Evolutionary conservation across 495 filamentous ascomycete genomes (phyloP).

Genomic region (Penicillium bovifimosum): DNA sequence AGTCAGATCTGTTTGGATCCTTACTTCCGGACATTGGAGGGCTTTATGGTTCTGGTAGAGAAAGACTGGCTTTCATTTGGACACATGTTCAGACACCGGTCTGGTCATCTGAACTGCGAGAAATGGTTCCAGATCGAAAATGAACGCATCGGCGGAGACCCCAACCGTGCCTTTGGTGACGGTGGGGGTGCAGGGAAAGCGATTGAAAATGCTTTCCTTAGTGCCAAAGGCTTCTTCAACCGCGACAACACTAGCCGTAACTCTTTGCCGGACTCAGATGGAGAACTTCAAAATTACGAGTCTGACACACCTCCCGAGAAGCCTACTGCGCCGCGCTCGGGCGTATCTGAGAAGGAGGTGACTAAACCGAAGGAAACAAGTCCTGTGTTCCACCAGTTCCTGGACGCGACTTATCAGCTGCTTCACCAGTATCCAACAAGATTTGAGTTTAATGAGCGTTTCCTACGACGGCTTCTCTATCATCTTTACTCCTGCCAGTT

Average conservation of each 20-base stretch:
- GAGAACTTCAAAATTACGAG: conserved; percentile 55
- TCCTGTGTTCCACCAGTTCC: conserved; percentile 98
- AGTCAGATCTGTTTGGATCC: conserved; percentile 92
- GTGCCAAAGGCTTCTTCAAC: conserved; percentile 87
- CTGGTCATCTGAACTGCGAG: conserved; percentile 78
- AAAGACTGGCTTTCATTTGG: conserved; percentile 99
- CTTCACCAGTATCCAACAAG: conserved; percentile 80
- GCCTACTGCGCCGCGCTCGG: conserved; percentile 34
- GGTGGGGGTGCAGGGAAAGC: conserved; percentile 62
- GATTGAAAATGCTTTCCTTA: conserved; percentile 78
- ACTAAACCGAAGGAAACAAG: conserved; percentile 78
- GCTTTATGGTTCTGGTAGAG: conserved; percentile 91
- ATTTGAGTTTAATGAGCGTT: conserved; percentile 97
- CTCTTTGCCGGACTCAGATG: conserved; percentile 55
- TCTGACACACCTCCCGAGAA: conserved; percentile 41
- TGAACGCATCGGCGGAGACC: conserved; percentile 47
- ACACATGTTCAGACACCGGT: conserved; percentile 91
- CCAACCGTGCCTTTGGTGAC: conserved; percentile 41
- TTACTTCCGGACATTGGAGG: conserved; percentile 91
- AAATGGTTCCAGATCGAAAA: conserved; percentile 93
- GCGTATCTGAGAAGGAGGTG: conserved; percentile 45
- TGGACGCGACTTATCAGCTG: conserved; percentile 91
- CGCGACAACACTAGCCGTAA: conserved; percentile 65
- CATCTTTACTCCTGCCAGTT: conserved; percentile 96
- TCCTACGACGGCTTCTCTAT: conserved; percentile 83